phyloP scores from a whole-genome alignment of 495 filamentous ascomycete species.

The Neohortaea acidophila region DNA sequence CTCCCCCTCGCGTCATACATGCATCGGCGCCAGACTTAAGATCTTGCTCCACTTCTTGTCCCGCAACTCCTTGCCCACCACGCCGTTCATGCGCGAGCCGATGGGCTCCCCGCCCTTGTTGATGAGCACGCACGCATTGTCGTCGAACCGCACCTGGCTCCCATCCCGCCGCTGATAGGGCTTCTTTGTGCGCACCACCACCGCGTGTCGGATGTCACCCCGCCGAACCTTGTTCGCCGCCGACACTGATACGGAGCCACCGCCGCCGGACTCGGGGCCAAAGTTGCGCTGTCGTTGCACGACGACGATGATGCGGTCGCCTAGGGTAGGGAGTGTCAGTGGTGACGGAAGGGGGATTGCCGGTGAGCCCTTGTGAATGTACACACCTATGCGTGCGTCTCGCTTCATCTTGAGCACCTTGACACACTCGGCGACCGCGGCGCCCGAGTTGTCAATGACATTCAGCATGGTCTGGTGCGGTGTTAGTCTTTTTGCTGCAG shows the following conservation, averaged over 20 bases:
- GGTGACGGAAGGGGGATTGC: background rate
- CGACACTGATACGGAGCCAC: constrained; percentile 38
- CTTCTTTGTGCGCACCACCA: constrained; percentile 83
- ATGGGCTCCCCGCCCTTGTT: constrained; percentile 95
- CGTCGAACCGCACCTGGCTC: constrained; percentile 79
- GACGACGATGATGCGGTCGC: constrained; percentile 92
- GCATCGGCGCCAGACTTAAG: constrained; percentile 83
- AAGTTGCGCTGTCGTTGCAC: constrained; percentile 87
- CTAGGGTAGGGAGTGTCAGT: constrained; percentile 20
- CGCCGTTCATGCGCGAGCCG: constrained; percentile 76
- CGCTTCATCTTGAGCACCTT: constrained; percentile 82
- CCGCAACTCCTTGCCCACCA: constrained; percentile 75
- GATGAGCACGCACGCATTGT: constrained; percentile 95
- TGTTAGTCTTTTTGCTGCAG: background rate
- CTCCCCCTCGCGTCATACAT: constrained; percentile 44
- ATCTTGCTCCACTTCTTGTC: constrained; percentile 95
- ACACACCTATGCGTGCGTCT: constrained; percentile 75
- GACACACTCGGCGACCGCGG: constrained; percentile 92
- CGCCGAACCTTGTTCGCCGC: constrained; percentile 85
- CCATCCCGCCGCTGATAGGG: constrained; percentile 76
- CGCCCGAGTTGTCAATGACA: constrained; percentile 99
- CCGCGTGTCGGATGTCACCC: constrained; percentile 91
- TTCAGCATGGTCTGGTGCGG: constrained; percentile 73
- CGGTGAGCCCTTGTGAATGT: background rate
- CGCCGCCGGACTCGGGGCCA: constrained; percentile 50